Percentiles rank a stretch among this genome's conserved stretches.
phyloP scores from a whole-genome alignment of 2,329 filamentous ascomycete species.

The Scopulariopsis brevicaulis region DNA sequence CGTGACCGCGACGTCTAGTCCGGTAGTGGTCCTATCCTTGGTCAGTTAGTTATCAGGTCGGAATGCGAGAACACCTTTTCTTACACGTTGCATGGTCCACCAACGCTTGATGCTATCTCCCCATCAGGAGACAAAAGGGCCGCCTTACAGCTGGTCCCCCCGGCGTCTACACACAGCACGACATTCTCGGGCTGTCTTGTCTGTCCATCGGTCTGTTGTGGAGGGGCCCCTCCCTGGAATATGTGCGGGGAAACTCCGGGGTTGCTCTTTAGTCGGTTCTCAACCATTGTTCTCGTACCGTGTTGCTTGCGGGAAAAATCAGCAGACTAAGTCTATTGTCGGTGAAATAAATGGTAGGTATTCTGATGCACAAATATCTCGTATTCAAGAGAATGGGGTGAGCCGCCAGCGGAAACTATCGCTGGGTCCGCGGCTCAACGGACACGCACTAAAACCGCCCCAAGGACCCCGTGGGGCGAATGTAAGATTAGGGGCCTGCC shows the following conservation, averaged over 20 bases:
- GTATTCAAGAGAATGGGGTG: no score
- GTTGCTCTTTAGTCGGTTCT: background rate
- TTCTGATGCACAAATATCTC: no score
- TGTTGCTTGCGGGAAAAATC: background rate
- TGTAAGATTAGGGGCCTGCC: no score
- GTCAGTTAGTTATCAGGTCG: background rate
- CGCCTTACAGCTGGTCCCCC: slow-evolving; percentile 29
- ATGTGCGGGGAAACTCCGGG: background rate
- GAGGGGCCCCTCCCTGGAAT: background rate
- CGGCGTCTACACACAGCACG: slow-evolving; percentile 27
- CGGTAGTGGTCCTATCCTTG: slow-evolving; percentile 11
- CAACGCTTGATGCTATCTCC: slow-evolving; percentile 14
- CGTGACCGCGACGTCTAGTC: slow-evolving; percentile 14
- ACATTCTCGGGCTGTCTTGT: background rate
- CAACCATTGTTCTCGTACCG: background rate
- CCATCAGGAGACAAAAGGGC: slow-evolving; percentile 16
- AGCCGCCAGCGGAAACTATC: no score
- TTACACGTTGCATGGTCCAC: slow-evolving; percentile 27
- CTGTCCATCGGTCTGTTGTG: background rate
- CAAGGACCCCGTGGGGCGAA: no score
- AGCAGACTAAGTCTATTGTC: no score
- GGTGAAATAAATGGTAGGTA: no score
- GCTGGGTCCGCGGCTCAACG: no score
- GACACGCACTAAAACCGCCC: no score
- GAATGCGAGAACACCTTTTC: slow-evolving; percentile 4